Evolutionary conservation across 2,329 filamentous ascomycete genomes (phyloP).

Genomic region (Talaromyces amestolkiae): DNA sequence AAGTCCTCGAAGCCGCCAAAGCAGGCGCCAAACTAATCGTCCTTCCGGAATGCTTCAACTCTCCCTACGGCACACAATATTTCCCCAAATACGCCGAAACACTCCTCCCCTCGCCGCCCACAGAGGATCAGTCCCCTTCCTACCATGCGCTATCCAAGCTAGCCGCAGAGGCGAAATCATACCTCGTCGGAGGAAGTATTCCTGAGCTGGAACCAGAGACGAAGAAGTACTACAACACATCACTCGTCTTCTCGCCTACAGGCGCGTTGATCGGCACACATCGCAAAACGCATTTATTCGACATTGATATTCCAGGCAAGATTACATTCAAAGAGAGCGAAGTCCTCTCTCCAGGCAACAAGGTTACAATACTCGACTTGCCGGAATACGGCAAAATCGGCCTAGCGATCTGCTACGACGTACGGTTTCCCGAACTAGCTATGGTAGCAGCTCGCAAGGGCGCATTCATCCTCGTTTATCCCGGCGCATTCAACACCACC

Average conservation of each 20-base stretch:
- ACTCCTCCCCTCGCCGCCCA: constrained; percentile 73
- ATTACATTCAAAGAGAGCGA: constrained; percentile 90
- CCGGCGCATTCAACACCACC: constrained; percentile 94
- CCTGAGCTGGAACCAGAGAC: constrained; percentile 69
- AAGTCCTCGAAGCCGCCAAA: constrained; percentile 76
- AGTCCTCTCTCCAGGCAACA: constrained; percentile 79
- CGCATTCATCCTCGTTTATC: constrained; percentile 86
- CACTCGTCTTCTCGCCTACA: constrained; percentile 73
- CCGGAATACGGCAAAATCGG: constrained; percentile 85
- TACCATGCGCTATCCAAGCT: constrained; percentile 80
- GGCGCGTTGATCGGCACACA: constrained; percentile 83
- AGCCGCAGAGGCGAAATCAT: constrained; percentile 73
- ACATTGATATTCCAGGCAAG: constrained; percentile 94
- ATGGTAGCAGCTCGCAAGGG: constrained; percentile 81
- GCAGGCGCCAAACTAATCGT: constrained; percentile 82
- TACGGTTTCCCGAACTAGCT: constrained; percentile 92
- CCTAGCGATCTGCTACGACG: constrained; percentile 94
- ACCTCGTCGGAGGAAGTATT: constrained; percentile 87
- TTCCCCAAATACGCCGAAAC: constrained; percentile 92
- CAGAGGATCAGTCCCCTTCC: constrained; percentile 68
- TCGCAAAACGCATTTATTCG: constrained; percentile 93
- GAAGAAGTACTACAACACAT: constrained; percentile 87
- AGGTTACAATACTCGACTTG: constrained; percentile 79
- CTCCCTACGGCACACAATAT: constrained; percentile 86
- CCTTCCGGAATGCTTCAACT: constrained; percentile 98